These are phyloP conservation scores for Bacterosira constricta DNA, from an alignment of 108 stramenopile genomes.

Conservation along the genomic window DNA sequence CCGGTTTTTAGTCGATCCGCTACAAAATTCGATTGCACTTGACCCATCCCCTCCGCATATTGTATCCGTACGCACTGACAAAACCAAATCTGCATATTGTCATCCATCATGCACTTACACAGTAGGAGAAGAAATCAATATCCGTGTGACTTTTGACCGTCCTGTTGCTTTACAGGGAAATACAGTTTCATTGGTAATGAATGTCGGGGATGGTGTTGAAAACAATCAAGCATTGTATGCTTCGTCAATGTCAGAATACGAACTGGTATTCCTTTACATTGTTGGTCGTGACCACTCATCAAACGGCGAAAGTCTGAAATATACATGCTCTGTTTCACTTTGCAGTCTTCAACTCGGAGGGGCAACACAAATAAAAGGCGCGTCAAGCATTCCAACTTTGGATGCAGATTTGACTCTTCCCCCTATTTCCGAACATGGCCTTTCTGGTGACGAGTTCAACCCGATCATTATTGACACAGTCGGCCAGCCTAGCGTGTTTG, in stretches of 20 bases:
- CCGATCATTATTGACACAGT: slow-evolving; percentile 35
- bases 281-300: slow-evolving; percentile 27
- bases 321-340: slow-evolving; percentile 6
- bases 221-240: slow-evolving; percentile 6
- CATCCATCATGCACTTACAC: slow-evolving; percentile 44
- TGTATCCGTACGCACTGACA: slow-evolving; percentile 27
- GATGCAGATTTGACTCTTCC: slow-evolving; percentile 42
- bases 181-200: slow-evolving; percentile 17
- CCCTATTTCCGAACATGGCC: not conserved
- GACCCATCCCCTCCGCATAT: slow-evolving; percentile 34
- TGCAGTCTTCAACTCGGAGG: slow-evolving; percentile 18
- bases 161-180: slow-evolving; percentile 22
- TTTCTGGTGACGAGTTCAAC: slow-evolving; percentile 18
- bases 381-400: slow-evolving; percentile 20
- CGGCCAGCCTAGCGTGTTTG: slow-evolving; percentile 16
- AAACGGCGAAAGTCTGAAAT: slow-evolving; percentile 23
- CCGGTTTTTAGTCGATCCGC: slow-evolving; percentile 14
- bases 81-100: slow-evolving; percentile 43
- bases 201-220: slow-evolving; percentile 12
- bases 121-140: slow-evolving; percentile 45
- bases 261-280: slow-evolving; percentile 31
- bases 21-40: slow-evolving; percentile 15
- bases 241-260: slow-evolving; percentile 13
- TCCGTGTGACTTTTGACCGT: slow-evolving; percentile 23
- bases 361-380: slow-evolving; percentile 25